Evolutionary conservation across 441 rosid genomes (phyloP), one percentile per base, ranked within the genome.

Genomic region (Euphorbia celastroides): DNA sequence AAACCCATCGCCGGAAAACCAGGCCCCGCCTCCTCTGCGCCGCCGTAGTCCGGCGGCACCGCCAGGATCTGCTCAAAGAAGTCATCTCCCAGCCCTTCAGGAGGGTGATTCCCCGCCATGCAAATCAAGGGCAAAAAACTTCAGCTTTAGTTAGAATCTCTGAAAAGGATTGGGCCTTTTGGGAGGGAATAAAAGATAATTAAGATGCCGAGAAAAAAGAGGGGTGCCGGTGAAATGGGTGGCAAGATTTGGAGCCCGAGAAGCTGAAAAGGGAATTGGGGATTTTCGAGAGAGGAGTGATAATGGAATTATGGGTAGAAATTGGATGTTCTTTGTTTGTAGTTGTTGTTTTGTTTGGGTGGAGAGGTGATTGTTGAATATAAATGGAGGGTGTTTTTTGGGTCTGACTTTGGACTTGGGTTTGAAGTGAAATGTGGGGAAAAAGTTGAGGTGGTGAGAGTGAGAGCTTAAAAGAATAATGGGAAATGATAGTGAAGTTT

Each of bases 61-160:
- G 83, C 76, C 73, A 87, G 64, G 75, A 87, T 83, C 86, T 87
- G 90, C 79, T 87, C 93, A 61, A 87, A 74, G 75, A 87, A 87
- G 60, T 87, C 93, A 69, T 87, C 90, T 42, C 86, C 88, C 12
- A 87, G 36, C 8, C 84, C 83, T 32, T 81, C 90, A 62, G 75
- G 78, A 19, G 77, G 83, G 27, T 75, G 78, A 73, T 76, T 77
- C 51, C 85, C 87, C 23, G 87, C 85, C 86, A 77, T 77, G 65
- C 71, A 65, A 65, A 28, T 62, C 13, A 11, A 34, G 38, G 4
- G 38, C 9, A n/a, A 57, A 64, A 57, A 31, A 51, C n/a, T 19
- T 34, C 7, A 3, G 3, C 10, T 70, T 57, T 32, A 25, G 44
- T 22, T 7, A 28, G 44, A 11, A 44, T 36, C 26, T 2, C 51